phyloP scores from a whole-genome alignment of 2,329 filamentous ascomycete species.

The Apiospora kogelbergensis region DNA sequence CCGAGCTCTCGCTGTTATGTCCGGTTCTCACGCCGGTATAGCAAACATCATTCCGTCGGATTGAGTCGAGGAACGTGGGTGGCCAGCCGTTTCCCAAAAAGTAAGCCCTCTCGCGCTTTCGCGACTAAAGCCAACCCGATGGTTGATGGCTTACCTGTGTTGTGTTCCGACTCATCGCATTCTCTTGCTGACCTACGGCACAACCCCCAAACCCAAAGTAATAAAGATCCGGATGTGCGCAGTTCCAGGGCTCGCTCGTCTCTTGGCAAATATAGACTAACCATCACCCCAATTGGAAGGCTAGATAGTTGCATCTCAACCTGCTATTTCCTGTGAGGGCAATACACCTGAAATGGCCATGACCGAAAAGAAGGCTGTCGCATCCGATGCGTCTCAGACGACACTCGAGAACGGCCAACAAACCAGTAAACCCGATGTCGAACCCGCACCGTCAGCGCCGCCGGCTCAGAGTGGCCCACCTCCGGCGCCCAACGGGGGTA shows the following conservation, averaged over 20 bases:
- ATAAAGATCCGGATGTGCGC: background rate
- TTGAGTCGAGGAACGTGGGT: background rate
- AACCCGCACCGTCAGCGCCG: background rate
- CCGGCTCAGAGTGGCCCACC: background rate
- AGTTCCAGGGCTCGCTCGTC: no score
- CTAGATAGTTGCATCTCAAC: background rate
- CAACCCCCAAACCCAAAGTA: no score
- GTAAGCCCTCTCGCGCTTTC: background rate
- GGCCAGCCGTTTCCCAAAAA: background rate
- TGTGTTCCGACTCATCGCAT: background rate
- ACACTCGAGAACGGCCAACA: background rate
- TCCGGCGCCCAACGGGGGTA: constrained; percentile 5
- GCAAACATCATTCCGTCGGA: background rate
- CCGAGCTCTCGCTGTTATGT: background rate
- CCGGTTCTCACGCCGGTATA: background rate
- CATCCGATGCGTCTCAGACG: background rate
- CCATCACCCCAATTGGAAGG: background rate
- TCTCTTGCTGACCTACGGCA: background rate
- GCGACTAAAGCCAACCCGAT: background rate
- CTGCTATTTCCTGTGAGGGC: background rate
- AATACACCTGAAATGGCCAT: background rate
- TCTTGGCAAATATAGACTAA: background rate
- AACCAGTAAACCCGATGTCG: background rate
- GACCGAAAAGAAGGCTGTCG: background rate
- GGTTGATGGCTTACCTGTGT: background rate